A percentile compares a stretch with the other conserved stretches of the same genome.
These are phyloP conservation scores for Aspergillus caelatus DNA, from an alignment of 2,329 filamentous ascomycete genomes.

Conservation along the genomic window DNA sequence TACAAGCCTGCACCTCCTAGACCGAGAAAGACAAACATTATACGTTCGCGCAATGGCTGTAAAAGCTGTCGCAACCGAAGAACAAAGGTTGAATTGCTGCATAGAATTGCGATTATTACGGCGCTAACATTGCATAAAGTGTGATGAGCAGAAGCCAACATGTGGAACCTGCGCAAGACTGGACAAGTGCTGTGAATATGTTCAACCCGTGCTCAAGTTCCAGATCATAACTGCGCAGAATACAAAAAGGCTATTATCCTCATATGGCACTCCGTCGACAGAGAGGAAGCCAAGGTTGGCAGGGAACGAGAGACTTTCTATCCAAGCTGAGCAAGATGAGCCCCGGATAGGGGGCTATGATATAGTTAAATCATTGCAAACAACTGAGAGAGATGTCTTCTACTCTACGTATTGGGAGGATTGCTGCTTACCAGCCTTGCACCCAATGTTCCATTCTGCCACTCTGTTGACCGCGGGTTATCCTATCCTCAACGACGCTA, in stretches of 20 bases:
- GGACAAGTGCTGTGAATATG: slow-evolving; percentile 19
- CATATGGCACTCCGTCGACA: too few relatives aligned
- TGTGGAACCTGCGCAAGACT: slow-evolving; percentile 28
- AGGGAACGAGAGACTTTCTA: too few relatives aligned
- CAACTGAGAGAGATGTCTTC: slow-evolving; percentile 26
- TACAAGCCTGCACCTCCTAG: slow-evolving; percentile 22
- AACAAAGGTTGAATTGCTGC: slow-evolving; percentile 16
- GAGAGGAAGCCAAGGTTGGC: too few relatives aligned
- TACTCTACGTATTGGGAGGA: slow-evolving; percentile 31
- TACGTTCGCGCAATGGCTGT: slow-evolving; percentile 25
- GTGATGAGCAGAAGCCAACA: slow-evolving; percentile 27
- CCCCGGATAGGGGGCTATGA: neutral
- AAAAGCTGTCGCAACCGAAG: slow-evolving; percentile 20
- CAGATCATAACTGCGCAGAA: neutral
- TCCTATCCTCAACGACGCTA: slow-evolving; percentile 16
- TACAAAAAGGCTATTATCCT: neutral
- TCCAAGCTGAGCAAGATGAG: too few relatives aligned
- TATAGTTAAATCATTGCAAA: slow-evolving; percentile 23
- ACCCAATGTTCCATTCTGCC: slow-evolving; percentile 22
- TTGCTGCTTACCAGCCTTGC: slow-evolving; percentile 26
- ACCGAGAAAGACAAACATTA: slow-evolving; percentile 22
- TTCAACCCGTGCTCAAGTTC: slow-evolving; percentile 19
- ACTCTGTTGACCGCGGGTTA: neutral
- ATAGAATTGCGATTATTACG: neutral
- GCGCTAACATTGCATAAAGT: slow-evolving; percentile 12